These are phyloP conservation scores for Davidsoniella eucalypti DNA, from an alignment of 2,329 filamentous ascomycete species.

Conservation along the genomic window DNA sequence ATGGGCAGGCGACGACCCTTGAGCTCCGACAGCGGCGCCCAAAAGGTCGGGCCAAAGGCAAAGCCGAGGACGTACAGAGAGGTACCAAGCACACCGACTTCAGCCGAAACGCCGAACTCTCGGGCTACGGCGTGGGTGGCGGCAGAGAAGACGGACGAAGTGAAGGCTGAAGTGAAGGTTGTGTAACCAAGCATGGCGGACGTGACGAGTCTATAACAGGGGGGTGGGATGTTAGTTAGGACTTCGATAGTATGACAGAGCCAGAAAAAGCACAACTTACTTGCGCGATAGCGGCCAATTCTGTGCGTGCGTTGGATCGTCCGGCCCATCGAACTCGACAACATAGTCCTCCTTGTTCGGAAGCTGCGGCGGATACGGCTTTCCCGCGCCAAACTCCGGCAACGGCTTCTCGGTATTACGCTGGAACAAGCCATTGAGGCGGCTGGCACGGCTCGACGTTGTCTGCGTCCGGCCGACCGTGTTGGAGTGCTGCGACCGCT, in stretches of 20 bases:
- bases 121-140: constrained; percentile 40
- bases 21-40: constrained; percentile 58
- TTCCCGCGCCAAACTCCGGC: constrained; percentile 56
- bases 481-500: constrained; percentile 49
- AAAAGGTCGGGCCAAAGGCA: constrained; percentile 54
- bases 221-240: neutral
- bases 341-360: constrained; percentile 62
- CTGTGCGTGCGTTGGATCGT: constrained; percentile 72
- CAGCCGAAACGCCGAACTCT: constrained; percentile 42
- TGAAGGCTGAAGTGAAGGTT: constrained; percentile 54
- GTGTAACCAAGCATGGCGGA: constrained; percentile 56
- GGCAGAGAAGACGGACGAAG: constrained; percentile 58
- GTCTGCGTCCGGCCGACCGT: constrained; percentile 46
- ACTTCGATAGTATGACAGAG: neutral
- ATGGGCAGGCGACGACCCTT: constrained; percentile 49
- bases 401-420: constrained; percentile 41
- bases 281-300: constrained; percentile 77
- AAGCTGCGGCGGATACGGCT: constrained; percentile 52
- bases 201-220: constrained; percentile 34
- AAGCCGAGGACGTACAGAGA: constrained; percentile 58
- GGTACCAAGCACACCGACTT: constrained; percentile 48
- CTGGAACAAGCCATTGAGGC: constrained; percentile 22
- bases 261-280: constrained; percentile 26
- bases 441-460: neutral
- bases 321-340: constrained; percentile 68